Percentiles rank a stretch among this genome's conserved stretches.
Evolutionary conservation across 805 yeast species (phyloP).

Genomic region (Wickerhamiella slavikovae): DNA sequence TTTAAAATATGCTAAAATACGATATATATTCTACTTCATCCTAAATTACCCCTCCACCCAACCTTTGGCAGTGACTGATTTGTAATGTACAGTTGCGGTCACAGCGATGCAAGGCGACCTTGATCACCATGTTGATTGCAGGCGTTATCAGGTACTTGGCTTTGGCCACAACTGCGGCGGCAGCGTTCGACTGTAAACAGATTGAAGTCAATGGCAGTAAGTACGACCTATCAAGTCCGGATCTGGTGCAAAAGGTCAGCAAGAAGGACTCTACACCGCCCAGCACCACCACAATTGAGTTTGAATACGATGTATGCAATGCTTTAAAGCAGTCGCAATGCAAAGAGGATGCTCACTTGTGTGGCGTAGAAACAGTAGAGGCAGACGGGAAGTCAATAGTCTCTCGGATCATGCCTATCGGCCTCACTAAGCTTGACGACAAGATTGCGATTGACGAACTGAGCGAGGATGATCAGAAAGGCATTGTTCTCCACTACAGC

Average conservation of each 20-base stretch:
- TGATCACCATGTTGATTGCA: background rate
- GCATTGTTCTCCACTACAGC: slow-evolving; percentile 20
- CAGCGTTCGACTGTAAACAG: slow-evolving; percentile 13
- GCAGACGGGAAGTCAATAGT: slow-evolving; percentile 29
- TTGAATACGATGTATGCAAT: slow-evolving; percentile 60
- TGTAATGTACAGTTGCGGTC: too few relatives aligned
- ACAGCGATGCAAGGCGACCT: too few relatives aligned
- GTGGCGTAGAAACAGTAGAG: slow-evolving; percentile 45
- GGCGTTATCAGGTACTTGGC: too few relatives aligned
- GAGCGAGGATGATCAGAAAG: slow-evolving; percentile 15
- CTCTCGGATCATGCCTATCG: slow-evolving; percentile 38
- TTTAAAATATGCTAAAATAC: slow-evolving; percentile 2
- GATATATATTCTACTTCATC: background rate
- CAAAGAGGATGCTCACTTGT: slow-evolving; percentile 50
- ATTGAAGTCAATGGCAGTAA: slow-evolving; percentile 11
- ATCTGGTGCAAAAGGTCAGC: slow-evolving; percentile 28
- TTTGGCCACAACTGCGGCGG: slow-evolving; percentile 4
- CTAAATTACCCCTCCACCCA: too few relatives aligned
- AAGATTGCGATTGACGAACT: slow-evolving; percentile 7
- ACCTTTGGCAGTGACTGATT: too few relatives aligned
- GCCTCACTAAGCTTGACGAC: background rate
- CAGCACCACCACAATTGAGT: slow-evolving; percentile 33
- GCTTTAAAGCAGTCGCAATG: slow-evolving; percentile 29
- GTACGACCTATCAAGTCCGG: slow-evolving; percentile 25
- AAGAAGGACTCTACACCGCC: slow-evolving; percentile 54